These are phyloP conservation scores for Suillus placidus DNA, from an alignment of 768 basidiomycete species.

Conservation along the genomic window DNA sequence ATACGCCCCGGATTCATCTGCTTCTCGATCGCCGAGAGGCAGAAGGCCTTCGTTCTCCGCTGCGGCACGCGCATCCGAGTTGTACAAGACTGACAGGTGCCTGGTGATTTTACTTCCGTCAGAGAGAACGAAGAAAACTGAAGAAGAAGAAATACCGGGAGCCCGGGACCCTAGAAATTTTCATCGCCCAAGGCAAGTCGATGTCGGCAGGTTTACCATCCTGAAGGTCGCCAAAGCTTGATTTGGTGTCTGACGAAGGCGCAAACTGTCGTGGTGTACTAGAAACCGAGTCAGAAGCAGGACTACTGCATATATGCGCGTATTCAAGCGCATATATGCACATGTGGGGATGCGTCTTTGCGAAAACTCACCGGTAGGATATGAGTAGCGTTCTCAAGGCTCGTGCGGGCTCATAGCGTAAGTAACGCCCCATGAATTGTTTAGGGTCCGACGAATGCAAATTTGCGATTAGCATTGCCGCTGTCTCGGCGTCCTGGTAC, in stretches of 20 bases:
- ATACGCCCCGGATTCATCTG: conserved; percentile 39
- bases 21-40: conserved; percentile 37
- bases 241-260: background rate
- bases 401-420: conserved; percentile 80
- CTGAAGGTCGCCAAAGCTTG: conserved; percentile 11
- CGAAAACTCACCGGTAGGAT: conserved; percentile 62
- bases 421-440: conserved; percentile 68
- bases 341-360: background rate
- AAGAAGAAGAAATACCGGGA: conserved; percentile 46
- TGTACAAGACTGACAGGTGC: conserved; percentile 51
- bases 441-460: conserved; percentile 58
- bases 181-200: conserved; percentile 62
- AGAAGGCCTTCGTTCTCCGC: conserved; percentile 6
- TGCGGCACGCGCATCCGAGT: conserved; percentile 51
- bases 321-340: background rate
- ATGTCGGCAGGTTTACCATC: conserved; percentile 41
- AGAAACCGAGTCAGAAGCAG: background rate
- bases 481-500: conserved; percentile 56
- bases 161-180: conserved; percentile 53
- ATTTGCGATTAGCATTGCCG: conserved; percentile 59
- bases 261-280: conserved; percentile 3
- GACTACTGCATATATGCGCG: conserved; percentile 17
- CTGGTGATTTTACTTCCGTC: conserved; percentile 27
- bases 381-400: conserved; percentile 74
- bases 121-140: conserved; percentile 19